Percentiles rank a stretch among this genome's conserved stretches.
Evolutionary conservation across 2,329 filamentous ascomycete genomes (phyloP).

Genomic region (Trichoderma simmonsii): DNA sequence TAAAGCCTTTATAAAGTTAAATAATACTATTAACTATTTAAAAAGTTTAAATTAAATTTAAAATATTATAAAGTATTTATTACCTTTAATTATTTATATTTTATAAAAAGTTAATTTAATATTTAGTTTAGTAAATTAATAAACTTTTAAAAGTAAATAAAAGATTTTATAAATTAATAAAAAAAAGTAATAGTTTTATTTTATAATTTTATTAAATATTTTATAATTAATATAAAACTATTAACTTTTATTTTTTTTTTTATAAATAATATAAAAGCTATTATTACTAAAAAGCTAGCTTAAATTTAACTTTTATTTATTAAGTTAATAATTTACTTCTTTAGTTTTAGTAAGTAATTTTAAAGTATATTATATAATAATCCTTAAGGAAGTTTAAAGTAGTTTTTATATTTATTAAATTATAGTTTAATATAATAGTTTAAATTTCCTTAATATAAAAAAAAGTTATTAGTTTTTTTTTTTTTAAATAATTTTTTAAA

Average conservation of each 20-base stretch:
- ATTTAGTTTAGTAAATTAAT: neutral
- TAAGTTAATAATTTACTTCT: too few relatives aligned
- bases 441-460: too few relatives aligned
- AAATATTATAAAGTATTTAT: neutral
- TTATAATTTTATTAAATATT: neutral
- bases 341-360: too few relatives aligned
- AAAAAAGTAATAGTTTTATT: neutral
- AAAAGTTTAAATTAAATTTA: neutral
- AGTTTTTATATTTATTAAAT: neutral
- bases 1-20: neutral
- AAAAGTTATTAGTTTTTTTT: neutral
- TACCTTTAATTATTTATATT: neutral
- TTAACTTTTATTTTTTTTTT: neutral
- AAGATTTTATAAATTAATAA: neutral
- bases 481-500: neutral
- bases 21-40: slow-evolving; percentile 3
- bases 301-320: neutral
- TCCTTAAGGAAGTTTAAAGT: too few relatives aligned
- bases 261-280: neutral
- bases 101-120: neutral
- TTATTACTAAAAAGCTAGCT: neutral
- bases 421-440: too few relatives aligned
- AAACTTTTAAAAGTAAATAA: neutral
- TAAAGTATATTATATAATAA: too few relatives aligned
- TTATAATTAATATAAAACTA: neutral